These are phyloP conservation scores for Rhododendron henanense DNA, from an alignment of 148 eudicot species.

Conservation along the genomic window DNA sequence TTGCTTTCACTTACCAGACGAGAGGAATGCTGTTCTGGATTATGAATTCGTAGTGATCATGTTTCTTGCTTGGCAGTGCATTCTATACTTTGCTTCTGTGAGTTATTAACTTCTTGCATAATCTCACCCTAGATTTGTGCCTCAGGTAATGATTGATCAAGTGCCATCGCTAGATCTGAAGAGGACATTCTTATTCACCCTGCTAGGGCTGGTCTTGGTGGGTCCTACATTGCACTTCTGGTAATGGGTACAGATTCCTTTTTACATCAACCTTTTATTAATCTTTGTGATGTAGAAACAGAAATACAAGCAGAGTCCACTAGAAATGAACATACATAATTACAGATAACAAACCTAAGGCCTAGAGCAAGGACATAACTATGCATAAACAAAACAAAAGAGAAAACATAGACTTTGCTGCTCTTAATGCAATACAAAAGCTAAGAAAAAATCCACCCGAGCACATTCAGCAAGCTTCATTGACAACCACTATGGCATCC, in stretches of 20 bases:
- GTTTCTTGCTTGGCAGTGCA: neutral
- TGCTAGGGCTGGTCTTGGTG: slow-evolving; percentile 77
- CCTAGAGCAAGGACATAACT: neutral
- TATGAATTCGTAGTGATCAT: neutral
- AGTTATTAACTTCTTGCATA: neutral
- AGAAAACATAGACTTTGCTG: neutral
- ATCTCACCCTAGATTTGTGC: slow-evolving; percentile 14
- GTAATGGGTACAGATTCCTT: slow-evolving; percentile 35
- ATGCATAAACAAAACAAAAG: neutral
- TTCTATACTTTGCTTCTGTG: neutral
- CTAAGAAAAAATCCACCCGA: neutral
- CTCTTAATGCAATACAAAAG: neutral
- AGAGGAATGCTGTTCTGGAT: neutral
- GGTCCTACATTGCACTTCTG: slow-evolving; percentile 95
- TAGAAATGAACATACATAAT: neutral
- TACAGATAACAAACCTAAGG: neutral
- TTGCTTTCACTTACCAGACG: neutral
- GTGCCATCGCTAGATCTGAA: slow-evolving; percentile 65
- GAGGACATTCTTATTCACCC: slow-evolving; percentile 61
- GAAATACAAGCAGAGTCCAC: neutral
- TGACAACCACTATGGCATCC: neutral
- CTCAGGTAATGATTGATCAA: slow-evolving; percentile 74
- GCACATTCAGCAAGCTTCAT: neutral
- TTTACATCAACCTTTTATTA: neutral
- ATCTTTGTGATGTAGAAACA: neutral